Conservation (phyloP, 169 alveolate genomes). For the Blepharisma undulans region DNA sequence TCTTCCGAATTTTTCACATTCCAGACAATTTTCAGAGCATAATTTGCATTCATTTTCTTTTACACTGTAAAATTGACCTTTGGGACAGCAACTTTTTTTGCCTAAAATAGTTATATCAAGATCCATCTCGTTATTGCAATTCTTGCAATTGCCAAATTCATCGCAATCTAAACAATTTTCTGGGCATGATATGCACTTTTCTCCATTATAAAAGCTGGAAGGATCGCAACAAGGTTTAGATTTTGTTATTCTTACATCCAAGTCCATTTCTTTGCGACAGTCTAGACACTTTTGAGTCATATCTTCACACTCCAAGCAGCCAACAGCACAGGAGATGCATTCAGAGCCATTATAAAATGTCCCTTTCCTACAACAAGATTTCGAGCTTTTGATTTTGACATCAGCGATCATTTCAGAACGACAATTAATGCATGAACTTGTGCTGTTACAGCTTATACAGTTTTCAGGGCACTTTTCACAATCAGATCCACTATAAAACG, state of each 20-base stretch:
- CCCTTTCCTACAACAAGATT: background rate
- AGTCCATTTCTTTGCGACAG: background rate
- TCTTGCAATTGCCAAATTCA: background rate
- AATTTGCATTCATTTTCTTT: background rate
- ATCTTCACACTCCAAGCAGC: background rate
- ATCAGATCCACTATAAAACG: background rate
- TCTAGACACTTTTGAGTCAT: background rate
- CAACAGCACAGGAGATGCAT: background rate
- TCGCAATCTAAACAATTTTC: background rate
- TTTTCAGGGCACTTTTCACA: background rate
- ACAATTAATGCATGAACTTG: background rate
- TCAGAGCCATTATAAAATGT: background rate
- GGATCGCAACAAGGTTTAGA: background rate
- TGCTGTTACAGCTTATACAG: background rate
- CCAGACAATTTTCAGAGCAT: background rate
- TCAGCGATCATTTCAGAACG: background rate
- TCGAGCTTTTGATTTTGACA: background rate
- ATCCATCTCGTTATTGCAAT: background rate
- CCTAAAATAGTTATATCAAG: background rate
- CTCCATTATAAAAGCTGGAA: background rate
- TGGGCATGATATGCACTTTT: background rate
- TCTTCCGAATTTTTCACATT: background rate
- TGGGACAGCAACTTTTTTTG: background rate
- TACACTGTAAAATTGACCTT: background rate
- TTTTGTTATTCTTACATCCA: background rate